phyloP scores from a whole-genome alignment of 2,329 filamentous ascomycete species.

The Cladorrhinum sp. region DNA sequence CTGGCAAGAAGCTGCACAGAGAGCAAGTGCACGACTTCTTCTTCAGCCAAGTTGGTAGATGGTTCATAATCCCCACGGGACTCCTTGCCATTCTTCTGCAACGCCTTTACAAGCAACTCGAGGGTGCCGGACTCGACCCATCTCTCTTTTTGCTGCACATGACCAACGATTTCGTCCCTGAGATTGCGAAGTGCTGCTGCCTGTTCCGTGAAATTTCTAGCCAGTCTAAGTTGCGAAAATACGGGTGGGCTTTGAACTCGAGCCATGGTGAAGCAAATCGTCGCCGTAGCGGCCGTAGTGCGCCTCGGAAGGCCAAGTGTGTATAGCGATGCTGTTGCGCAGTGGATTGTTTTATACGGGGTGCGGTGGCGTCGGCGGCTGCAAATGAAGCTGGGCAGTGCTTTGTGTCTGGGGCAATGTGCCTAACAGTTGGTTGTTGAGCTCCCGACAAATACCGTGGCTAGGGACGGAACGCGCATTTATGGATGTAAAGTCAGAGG shows the following conservation, averaged over 20 bases:
- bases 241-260: slow-evolving; percentile 51
- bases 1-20: slow-evolving; percentile 82
- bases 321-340: background rate
- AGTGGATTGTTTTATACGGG: background rate
- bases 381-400: background rate
- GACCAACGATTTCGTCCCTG: slow-evolving; percentile 88
- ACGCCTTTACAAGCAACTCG: slow-evolving; percentile 51
- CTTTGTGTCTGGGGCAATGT: background rate
- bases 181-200: slow-evolving; percentile 64
- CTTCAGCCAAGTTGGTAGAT: slow-evolving; percentile 48
- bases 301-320: background rate
- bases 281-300: background rate
- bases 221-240: slow-evolving; percentile 54
- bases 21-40: slow-evolving; percentile 69
- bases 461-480: too few species aligned
- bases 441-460: too few species aligned
- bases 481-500: too few species aligned
- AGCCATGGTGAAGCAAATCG: slow-evolving; percentile 44
- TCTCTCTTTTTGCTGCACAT: slow-evolving; percentile 79
- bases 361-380: too few species aligned
- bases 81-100: slow-evolving; percentile 42
- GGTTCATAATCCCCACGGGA: slow-evolving; percentile 32
- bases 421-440: background rate
- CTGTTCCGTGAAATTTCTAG: slow-evolving; percentile 50
- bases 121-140: slow-evolving; percentile 71